Base-by-base conservation (phyloP, 306 rosid genomes). In the Quercus dentata region DNA sequence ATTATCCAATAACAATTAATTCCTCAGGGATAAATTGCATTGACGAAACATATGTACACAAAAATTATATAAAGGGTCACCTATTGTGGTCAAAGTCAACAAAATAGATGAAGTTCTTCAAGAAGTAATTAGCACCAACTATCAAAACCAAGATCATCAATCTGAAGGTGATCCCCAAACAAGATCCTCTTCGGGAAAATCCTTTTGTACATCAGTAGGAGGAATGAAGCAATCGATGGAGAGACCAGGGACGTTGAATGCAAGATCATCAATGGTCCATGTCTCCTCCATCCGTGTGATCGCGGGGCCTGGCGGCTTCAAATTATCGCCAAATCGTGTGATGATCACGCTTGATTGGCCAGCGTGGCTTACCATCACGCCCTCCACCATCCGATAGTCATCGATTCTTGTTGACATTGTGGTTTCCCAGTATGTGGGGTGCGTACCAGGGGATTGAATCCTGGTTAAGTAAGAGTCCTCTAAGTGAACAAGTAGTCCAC, bases 351-450 rank as follows among this genome's bases (percentile, higher is more conserved):
- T 83, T 3, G 99, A 90, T 7, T 84, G 87, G n/a, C 99, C 99
- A 0, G 88, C 56, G 46, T 95, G 99, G 1, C 98, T 90, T 31
- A 93, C 88, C 96, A 91, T 87, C 67, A 90, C 96, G 3, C 91
- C 99, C 21, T 95, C 97, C 6, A 90, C 90, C 2, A 71, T 7
- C 69, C 91, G 89, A 18, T 95, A 95, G 31, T 95, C 98, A 12
- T 89, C 93, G 19, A 95, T 90, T 20, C 74, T 89, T 0, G 99
- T 90, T 0, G 95, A 87, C 98, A 95, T 95, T 15, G 99, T 81
- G 25, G 99, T 95, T 80, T 95, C 99, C 99, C 99, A 95, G 31
- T 95, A 95, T 44, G 82, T 88, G 8, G 98, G 97, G 55, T 90
- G 82, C 27, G 90, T 69, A 15, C 99, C 99, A 64, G 97, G 97